Percentiles rank a stretch among this genome's conserved stretches.
These are phyloP conservation scores for Pythium oligandrum DNA, from an alignment of 352 stramenopile genomes.

Conservation along the genomic window DNA sequence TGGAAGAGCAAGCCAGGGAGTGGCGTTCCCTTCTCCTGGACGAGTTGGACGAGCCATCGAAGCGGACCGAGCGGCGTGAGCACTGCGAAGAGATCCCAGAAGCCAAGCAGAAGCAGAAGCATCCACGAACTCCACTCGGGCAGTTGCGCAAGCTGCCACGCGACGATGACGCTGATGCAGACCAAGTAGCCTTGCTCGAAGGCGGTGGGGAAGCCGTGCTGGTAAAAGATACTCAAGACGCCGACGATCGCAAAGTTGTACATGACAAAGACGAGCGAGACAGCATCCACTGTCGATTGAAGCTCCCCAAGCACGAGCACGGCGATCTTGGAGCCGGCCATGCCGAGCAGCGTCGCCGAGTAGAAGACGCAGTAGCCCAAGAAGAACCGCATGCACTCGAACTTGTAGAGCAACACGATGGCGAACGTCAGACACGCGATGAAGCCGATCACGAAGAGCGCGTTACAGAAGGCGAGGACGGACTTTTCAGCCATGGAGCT, in stretches of 20 bases:
- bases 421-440: conserved; percentile 74
- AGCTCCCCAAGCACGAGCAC: conserved; percentile 54
- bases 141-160: conserved; percentile 95
- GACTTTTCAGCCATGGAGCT: conserved; percentile 39
- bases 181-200: conserved; percentile 92
- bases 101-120: conserved; percentile 88
- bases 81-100: conserved; percentile 98
- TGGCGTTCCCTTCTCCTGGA: conserved; percentile 82
- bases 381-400: conserved; percentile 72
- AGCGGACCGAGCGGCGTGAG: conserved; percentile 94
- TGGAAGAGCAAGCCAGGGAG: conserved; percentile 95
- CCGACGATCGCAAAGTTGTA: conserved; percentile 88
- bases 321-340: conserved; percentile 71
- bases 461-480: conserved; percentile 64
- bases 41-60: conserved; percentile 90
- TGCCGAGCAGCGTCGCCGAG: conserved; percentile 57
- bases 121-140: conserved; percentile 90
- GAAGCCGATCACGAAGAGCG: conserved; percentile 73
- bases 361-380: conserved; percentile 76
- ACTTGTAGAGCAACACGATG: conserved; percentile 83
- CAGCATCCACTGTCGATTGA: conserved; percentile 44
- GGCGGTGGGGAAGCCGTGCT: conserved; percentile 65
- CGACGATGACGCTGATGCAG: conserved; percentile 92
- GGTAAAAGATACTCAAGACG: conserved; percentile 85
- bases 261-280: conserved; percentile 67